Base-by-base conservation (phyloP, 768 basidiomycete species). In the Calvatia gigantea region DNA sequence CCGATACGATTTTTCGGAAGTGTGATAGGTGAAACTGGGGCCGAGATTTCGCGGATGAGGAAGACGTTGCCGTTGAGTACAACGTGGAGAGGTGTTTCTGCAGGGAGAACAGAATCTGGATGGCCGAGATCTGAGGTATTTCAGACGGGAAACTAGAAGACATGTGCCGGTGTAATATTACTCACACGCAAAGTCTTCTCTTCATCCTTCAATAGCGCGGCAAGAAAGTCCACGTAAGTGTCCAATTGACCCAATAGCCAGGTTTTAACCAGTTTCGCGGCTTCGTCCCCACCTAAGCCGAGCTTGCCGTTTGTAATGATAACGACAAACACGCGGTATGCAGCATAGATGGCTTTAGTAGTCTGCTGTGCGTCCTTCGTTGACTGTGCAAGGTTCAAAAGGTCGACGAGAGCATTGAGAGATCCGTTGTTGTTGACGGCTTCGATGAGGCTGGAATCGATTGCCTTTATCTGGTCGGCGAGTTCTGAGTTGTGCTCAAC, bases 181-280 rank as follows among this genome's bases (percentile, higher is more conserved):
- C 88, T 56, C 64, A 95, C 94, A 65, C 87, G 76, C 28, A 98
- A 65, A 8, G 76, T 70, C 41, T 84, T 78, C 65, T 98, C 94
- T 19, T 87, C 82, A 60, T 93, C 89, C 64, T 88, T 80, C 59
- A 96, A 64, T 27, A 95, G 67, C 1, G 85, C 82, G 14, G 77
- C 78, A 45, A 97, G 73, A 45, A 89, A 78, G 28, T 83, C 79
- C 41, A 85, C 78, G 69, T 87, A 98, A 2, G 77, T 71, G 50
- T 87, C 80, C 47, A 95, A 72, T 39, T 85, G 76, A 58, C 86
- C 91, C 77, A 84, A 83, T 47, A 94, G 71, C 95, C 95, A 98
- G 23, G 76, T 73, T 59, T 86, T 83, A 6, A 94, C 89, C 15
- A 80, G 75, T 61, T 82, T 82, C 37, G 81, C 79, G 14, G 79